phyloP scores from a whole-genome alignment of 75 land plant genomes.

The Pinus taeda region DNA sequence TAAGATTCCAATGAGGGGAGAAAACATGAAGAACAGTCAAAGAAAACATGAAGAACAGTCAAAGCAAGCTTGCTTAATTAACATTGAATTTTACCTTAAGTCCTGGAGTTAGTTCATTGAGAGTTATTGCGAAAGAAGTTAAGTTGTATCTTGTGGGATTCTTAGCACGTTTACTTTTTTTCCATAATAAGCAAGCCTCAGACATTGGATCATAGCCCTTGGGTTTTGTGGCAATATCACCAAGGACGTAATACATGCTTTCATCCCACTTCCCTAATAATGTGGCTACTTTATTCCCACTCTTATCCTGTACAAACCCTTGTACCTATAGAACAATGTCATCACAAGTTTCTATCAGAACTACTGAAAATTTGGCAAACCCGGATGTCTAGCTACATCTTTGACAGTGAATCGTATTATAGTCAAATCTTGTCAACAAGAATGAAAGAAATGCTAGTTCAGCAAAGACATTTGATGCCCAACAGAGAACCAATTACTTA shows the following conservation, averaged over 20 bases:
- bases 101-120: conserved; percentile 64
- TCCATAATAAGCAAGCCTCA: conserved; percentile 43
- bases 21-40: no score
- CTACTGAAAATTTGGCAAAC: conserved; percentile 80
- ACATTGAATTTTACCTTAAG: conserved; percentile 55
- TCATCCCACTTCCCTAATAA: conserved; percentile 83
- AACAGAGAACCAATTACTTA: no score
- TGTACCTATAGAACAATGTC: conserved; percentile 94
- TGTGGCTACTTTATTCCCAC: conserved; percentile 51
- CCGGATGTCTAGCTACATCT: no score
- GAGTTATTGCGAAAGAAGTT: conserved; percentile 53
- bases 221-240: conserved; percentile 26
- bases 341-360: conserved; percentile 69
- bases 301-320: conserved; percentile 55
- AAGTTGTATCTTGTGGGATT: conserved; percentile 58
- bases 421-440: no score
- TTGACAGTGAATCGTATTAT: no score
- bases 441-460: no score
- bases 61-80: no score
- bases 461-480: no score
- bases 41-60: no score
- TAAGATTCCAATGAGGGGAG: no score
- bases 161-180: conserved; percentile 29
- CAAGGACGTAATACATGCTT: conserved; percentile 48
- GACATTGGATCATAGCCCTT: conserved; percentile 23